phyloP scores from a whole-genome alignment of 345 rosid genomes.

The Ceriops tagal region DNA sequence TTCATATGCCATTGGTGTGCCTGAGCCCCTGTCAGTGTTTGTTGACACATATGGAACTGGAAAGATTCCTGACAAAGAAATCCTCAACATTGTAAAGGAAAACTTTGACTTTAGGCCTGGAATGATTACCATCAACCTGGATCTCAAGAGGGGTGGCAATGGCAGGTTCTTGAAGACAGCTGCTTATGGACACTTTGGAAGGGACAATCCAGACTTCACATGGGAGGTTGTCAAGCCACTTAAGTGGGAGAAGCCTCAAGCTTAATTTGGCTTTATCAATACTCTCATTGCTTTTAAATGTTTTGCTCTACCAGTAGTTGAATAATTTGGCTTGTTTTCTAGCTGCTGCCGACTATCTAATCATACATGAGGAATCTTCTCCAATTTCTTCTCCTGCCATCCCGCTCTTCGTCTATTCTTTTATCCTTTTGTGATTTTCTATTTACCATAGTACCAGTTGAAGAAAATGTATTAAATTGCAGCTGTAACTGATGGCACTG shows the following conservation, averaged over 20 bases:
- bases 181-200: slow-evolving; percentile 53
- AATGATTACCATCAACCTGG: slow-evolving; percentile 52
- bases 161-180: slow-evolving; percentile 49
- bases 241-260: slow-evolving; percentile 36
- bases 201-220: slow-evolving; percentile 55
- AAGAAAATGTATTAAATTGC: slow-evolving; percentile 24
- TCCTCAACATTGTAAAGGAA: slow-evolving; percentile 34
- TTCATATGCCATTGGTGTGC: slow-evolving; percentile 37
- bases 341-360: slow-evolving; percentile 16
- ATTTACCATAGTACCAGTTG: background rate
- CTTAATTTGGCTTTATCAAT: slow-evolving; percentile 15
- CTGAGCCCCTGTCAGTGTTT: slow-evolving; percentile 37
- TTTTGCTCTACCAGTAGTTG: slow-evolving; percentile 8
- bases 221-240: slow-evolving; percentile 55
- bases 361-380: slow-evolving; percentile 21
- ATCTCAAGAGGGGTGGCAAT: slow-evolving; percentile 50
- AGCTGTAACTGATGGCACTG: slow-evolving; percentile 21
- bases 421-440: background rate
- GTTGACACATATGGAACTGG: slow-evolving; percentile 36
- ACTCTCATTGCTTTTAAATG: slow-evolving; percentile 1
- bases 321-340: slow-evolving; percentile 26
- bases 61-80: slow-evolving; percentile 36
- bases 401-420: too few species aligned
- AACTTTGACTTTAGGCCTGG: slow-evolving; percentile 46
- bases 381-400: slow-evolving; percentile 12